phyloP scores from a whole-genome alignment of 1,284 basidiomycete genomes.

The Microbotryomycetes sp. region DNA sequence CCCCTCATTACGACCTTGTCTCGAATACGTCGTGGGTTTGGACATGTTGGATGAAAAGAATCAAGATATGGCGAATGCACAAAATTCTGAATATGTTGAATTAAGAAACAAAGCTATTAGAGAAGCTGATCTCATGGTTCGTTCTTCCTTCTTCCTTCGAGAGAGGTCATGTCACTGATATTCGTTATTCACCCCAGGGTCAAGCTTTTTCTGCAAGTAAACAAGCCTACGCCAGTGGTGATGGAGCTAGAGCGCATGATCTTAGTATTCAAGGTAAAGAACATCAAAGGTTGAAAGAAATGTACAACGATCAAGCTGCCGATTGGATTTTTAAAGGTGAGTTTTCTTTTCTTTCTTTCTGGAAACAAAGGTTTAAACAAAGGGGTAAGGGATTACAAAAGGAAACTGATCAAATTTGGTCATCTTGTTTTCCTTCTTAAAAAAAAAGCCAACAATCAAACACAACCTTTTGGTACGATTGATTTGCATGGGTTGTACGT shows the following conservation, averaged over 20 bases:
- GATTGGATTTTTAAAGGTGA: constrained; percentile 81
- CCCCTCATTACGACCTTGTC: constrained; percentile 17
- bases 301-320: constrained; percentile 74
- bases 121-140: constrained; percentile 62
- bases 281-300: constrained; percentile 72
- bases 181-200: constrained; percentile 2
- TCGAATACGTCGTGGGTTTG: constrained; percentile 8
- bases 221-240: constrained; percentile 59
- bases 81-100: constrained; percentile 58
- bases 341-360: constrained; percentile 13
- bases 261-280: constrained; percentile 75
- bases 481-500: constrained; percentile 80
- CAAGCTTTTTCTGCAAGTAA: constrained; percentile 47
- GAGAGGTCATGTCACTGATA: constrained; percentile 32
- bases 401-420: no score
- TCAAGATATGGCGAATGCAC: constrained; percentile 47
- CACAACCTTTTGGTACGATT: constrained; percentile 64
- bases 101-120: constrained; percentile 66
- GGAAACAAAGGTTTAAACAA: constrained; percentile 25
- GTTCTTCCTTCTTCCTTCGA: constrained; percentile 46
- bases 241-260: constrained; percentile 75
- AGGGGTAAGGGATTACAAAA: neutral
- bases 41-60: constrained; percentile 46
- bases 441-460: constrained; percentile 86
- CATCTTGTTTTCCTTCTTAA: constrained; percentile 6